These are phyloP conservation scores for Vigna unguiculata DNA, from an alignment of 306 rosid genomes.

Conservation along the genomic window DNA sequence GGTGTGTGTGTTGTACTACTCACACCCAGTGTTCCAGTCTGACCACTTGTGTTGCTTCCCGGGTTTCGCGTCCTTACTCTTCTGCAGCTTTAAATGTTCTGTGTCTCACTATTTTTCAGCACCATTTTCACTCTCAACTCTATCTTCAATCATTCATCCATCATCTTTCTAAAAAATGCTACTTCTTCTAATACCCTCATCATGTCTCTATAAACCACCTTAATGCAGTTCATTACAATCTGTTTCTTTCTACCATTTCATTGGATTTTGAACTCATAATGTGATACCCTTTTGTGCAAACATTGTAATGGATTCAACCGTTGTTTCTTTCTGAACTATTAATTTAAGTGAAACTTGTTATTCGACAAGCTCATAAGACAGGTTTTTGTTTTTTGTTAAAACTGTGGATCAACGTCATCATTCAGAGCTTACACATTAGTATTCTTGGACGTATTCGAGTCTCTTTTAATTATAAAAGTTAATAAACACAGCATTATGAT, in stretches of 20 bases:
- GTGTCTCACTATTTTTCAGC: neutral
- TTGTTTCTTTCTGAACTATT: neutral
- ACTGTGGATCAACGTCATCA: neutral
- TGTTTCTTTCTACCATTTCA: no score
- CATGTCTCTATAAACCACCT: neutral
- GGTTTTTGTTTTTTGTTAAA: neutral
- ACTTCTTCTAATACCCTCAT: no score
- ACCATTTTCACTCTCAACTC: neutral
- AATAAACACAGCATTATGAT: neutral
- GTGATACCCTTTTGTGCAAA: neutral
- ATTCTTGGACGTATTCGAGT: no score
- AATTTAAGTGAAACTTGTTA: neutral
- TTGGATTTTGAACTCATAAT: neutral
- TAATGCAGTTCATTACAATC: neutral
- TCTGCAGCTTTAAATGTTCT: constrained; percentile 29
- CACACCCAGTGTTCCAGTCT: constrained; percentile 57
- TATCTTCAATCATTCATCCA: neutral
- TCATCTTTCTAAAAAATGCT: neutral
- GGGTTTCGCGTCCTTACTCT: constrained; percentile 52
- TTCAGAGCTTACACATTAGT: no score
- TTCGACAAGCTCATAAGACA: neutral
- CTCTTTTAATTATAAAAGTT: no score
- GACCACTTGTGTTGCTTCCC: constrained; percentile 63
- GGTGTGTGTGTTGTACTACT: constrained; percentile 42
- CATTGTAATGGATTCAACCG: neutral